These are phyloP conservation scores for Wallacemonas sp. DNA, from an alignment of 208 protist species.

Conservation along the genomic window DNA sequence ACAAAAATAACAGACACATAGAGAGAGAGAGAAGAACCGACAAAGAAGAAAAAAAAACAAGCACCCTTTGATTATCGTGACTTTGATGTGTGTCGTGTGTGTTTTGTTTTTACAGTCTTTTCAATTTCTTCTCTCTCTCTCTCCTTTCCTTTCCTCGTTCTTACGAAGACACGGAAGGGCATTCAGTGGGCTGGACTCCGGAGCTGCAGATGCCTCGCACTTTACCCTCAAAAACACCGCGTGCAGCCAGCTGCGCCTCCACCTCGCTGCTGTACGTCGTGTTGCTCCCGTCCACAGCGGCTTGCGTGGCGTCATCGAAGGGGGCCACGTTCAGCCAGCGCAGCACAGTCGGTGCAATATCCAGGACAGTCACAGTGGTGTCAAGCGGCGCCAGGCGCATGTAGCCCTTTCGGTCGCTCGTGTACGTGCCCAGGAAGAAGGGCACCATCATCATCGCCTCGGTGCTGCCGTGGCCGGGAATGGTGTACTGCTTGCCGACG, in stretches of 20 bases:
- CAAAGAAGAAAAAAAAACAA: conserved; percentile 6
- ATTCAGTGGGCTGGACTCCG: conserved; percentile 45
- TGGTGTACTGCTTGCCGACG: conserved; percentile 40
- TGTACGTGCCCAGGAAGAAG: conserved; percentile 71
- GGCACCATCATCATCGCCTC: conserved; percentile 41
- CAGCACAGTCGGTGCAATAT: conserved; percentile 73
- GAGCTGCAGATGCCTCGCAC: conserved; percentile 70
- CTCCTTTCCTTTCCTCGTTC: conserved; percentile 5
- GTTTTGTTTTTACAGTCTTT: conserved; percentile 4
- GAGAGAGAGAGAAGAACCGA: conserved; percentile 6
- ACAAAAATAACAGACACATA: conserved; percentile 1
- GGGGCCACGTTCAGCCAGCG: conserved; percentile 69
- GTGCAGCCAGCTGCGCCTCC: conserved; percentile 26
- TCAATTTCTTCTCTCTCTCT: conserved; percentile 17
- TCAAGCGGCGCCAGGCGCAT: conserved; percentile 36
- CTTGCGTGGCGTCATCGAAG: conserved; percentile 50
- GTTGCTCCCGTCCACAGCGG: conserved; percentile 30
- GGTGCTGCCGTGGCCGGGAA: conserved; percentile 14
- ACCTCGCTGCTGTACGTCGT: conserved; percentile 26
- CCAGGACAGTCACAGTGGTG: conserved; percentile 55
- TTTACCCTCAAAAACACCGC: conserved; percentile 36
- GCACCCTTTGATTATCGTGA: neutral
- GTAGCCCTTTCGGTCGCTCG: conserved; percentile 38
- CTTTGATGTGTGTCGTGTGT: neutral
- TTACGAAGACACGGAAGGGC: conserved; percentile 8